phyloP scores from a whole-genome alignment of 2,329 filamentous ascomycete genomes.

The Stachybotrys echinatus region DNA sequence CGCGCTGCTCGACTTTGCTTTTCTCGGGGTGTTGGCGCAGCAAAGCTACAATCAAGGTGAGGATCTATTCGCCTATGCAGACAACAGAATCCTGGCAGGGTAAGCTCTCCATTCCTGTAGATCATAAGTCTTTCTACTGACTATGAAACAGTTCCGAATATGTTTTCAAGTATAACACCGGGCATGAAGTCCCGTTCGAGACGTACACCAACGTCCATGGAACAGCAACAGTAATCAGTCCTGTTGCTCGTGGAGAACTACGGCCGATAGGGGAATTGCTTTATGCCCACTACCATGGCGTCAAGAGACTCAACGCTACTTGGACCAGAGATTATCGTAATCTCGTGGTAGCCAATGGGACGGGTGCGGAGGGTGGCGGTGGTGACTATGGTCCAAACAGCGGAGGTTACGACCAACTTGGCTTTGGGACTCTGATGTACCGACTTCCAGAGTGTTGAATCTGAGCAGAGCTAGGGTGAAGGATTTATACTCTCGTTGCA shows the following conservation, averaged over 20 bases:
- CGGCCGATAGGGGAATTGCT: conserved; percentile 33
- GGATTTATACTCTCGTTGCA: too few relatives aligned
- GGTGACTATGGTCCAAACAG: conserved; percentile 34
- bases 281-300: conserved; percentile 29
- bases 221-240: conserved; percentile 25
- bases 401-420: conserved; percentile 34
- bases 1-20: conserved; percentile 29
- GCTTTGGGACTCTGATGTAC: conserved; percentile 23
- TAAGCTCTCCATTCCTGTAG: conserved; percentile 9
- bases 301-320: conserved; percentile 29
- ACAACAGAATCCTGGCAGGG: conserved; percentile 29
- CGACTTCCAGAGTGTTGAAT: too few relatives aligned
- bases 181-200: conserved; percentile 34
- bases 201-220: conserved; percentile 29
- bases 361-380: conserved; percentile 37
- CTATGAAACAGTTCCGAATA: conserved; percentile 25
- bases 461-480: too few relatives aligned
- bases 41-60: conserved; percentile 36
- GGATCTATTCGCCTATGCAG: conserved; percentile 28
- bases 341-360: conserved; percentile 21
- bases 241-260: conserved; percentile 21
- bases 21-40: conserved; percentile 34
- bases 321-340: conserved; percentile 33
- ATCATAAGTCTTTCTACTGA: background rate
- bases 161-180: conserved; percentile 34